Evolutionary conservation across 305 asterid species (phyloP).

Genomic region (Caryopteris hybrid): DNA sequence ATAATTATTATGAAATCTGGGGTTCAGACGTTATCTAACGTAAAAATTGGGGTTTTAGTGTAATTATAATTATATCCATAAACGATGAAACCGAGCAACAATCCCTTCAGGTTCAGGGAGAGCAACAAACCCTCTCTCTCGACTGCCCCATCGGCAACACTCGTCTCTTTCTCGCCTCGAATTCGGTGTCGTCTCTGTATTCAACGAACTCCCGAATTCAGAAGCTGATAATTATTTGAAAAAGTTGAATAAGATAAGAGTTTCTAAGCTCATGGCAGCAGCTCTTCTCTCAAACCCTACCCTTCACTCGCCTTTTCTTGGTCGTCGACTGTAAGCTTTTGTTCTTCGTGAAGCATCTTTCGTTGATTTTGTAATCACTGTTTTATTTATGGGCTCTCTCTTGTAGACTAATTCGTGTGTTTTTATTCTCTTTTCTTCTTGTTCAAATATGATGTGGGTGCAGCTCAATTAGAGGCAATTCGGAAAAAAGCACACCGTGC

Average conservation of each 20-base stretch:
- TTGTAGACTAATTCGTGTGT: neutral
- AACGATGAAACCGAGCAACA: neutral
- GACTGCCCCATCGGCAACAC: neutral
- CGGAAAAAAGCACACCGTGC: conserved; percentile 20
- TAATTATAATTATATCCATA: conserved; percentile 3
- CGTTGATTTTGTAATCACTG: neutral
- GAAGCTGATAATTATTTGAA: neutral
- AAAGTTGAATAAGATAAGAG: neutral
- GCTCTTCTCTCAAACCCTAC: conserved; percentile 51
- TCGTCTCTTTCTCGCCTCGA: neutral
- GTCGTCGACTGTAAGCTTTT: conserved; percentile 50
- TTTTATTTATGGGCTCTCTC: neutral
- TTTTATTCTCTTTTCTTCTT: neutral
- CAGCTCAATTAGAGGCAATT: conserved; percentile 47
- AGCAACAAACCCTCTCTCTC: neutral
- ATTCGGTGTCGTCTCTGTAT: conserved; percentile 12
- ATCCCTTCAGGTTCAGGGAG: neutral
- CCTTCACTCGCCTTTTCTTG: conserved; percentile 54
- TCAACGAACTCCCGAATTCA: neutral
- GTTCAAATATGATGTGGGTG: conserved; percentile 2
- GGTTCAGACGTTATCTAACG: neutral
- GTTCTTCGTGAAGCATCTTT: neutral
- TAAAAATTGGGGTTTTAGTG: neutral
- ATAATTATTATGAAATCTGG: neutral
- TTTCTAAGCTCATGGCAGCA: conserved; percentile 46